phyloP scores from a whole-genome alignment of 2,329 filamentous ascomycete species.

The Xenosphaeropsis pyriputrescens region DNA sequence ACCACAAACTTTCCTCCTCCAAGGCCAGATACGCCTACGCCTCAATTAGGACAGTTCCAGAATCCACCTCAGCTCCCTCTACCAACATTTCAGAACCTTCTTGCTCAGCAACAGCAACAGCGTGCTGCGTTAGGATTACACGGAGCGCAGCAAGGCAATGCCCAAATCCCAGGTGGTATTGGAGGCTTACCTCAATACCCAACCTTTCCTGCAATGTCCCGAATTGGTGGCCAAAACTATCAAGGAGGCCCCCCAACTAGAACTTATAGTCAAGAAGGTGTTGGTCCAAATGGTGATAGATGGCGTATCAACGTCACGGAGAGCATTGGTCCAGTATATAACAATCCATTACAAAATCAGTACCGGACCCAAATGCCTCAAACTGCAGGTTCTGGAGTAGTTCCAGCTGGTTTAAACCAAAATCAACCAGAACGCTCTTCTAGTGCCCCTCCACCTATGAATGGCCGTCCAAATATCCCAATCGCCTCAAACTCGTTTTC shows the following conservation, averaged over 20 bases:
- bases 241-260: conserved; percentile 21
- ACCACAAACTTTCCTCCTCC: neutral
- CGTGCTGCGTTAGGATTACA: conserved; percentile 11
- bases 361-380: no score
- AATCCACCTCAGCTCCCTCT: conserved; percentile 3
- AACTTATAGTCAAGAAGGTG: conserved; percentile 30
- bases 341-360: no score
- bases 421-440: neutral
- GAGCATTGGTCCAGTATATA: conserved; percentile 9
- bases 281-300: conserved; percentile 33
- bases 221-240: conserved; percentile 13
- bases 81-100: conserved; percentile 9
- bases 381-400: no score
- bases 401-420: no score
- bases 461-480: conserved; percentile 7
- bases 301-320: conserved; percentile 37
- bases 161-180: neutral
- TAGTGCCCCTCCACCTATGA: conserved; percentile 7
- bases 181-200: no score
- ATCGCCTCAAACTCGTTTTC: conserved; percentile 1
- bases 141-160: conserved; percentile 8
- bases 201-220: conserved; percentile 1
- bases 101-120: conserved; percentile 13
- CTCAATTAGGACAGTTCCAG: conserved; percentile 5
- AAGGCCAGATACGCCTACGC: conserved; percentile 1